Base-by-base conservation (phyloP, 2,329 filamentous ascomycete species). In the Colletotrichum horii region DNA sequence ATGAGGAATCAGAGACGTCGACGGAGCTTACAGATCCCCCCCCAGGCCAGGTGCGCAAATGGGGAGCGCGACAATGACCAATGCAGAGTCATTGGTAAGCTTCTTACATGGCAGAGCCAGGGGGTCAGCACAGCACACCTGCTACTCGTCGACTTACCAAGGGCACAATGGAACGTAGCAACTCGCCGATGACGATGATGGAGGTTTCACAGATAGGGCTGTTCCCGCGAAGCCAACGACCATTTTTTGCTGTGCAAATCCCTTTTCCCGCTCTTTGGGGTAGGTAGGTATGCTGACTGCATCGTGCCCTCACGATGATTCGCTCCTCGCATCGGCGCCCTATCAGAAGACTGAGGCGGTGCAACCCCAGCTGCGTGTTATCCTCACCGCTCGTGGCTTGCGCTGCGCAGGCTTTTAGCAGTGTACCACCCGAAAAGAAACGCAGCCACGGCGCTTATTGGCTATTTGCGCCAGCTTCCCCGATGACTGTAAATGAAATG, bases 361-460 rank as follows among this genome's bases (percentile, higher is more conserved):
- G 43, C 74, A 64, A 70, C 66, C 66, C 65, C 55, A 64, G 30
- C 28, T 65, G 60, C 58, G 38, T 65, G 68, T 71, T 73, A 69
- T 68, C 64, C 64, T 73, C 70, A 75, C 74, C 70, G 74, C 74
- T 60, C 43, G 56, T 73, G 74, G 70, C 70, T 68, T 66, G 61
- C 60, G 58, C 38, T 64, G 58, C 43, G 32, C 19, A 24, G 52
- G 58, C n/a, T 66, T 58, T 66, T 68, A 55, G 66, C 36, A 70
- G 38, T 60, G 43, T 22, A 16, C 14, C 11, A 16, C 15, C 64
- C 26, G n/a, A 30, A 58, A 22, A 58, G 15, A 34, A 30, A n/a
- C 9, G n/a, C 30, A 34, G 56, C 24, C 19, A 30, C 19, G 56
- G 56, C 16, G 30, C 56, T 61, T 22, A 32, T 43, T 43, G 38